Evolutionary conservation across 495 filamentous ascomycete species (phyloP).

Genomic region (Talaromyces proteolyticus): DNA sequence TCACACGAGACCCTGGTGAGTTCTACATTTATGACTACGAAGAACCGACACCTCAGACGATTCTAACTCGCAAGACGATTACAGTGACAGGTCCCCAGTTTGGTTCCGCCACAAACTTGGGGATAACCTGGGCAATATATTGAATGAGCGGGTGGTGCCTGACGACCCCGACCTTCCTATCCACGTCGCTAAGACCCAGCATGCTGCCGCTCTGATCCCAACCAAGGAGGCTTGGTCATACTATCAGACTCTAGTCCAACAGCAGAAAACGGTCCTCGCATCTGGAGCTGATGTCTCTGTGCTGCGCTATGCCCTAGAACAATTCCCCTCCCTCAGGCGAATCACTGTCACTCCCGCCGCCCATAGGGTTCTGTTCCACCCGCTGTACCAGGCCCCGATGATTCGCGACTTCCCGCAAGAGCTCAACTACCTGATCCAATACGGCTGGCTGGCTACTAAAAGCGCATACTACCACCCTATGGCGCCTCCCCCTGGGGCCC

Average conservation of each 20-base stretch:
- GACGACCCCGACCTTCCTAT: conserved; percentile 11
- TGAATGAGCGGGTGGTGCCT: conserved; percentile 7
- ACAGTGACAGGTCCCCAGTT: conserved; percentile 13
- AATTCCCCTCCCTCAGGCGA: conserved; percentile 16
- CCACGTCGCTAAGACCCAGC: conserved; percentile 8
- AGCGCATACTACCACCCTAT: neutral
- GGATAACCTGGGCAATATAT: conserved; percentile 7
- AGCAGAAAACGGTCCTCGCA: too few species aligned
- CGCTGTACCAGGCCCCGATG: conserved; percentile 26
- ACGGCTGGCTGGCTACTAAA: conserved; percentile 15
- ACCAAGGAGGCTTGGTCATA: conserved; percentile 14
- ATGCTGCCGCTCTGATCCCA: conserved; percentile 9
- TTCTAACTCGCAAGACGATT: neutral
- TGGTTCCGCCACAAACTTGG: conserved; percentile 15
- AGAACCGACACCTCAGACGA: neutral
- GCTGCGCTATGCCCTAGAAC: too few species aligned
- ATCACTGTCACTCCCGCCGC: conserved; percentile 23
- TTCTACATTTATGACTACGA: too few species aligned
- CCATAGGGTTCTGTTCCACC: conserved; percentile 19
- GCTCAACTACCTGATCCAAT: conserved; percentile 24
- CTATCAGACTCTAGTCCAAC: conserved; percentile 12
- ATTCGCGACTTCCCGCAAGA: conserved; percentile 22
- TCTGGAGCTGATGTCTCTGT: too few species aligned
- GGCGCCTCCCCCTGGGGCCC: neutral
- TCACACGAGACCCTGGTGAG: neutral